Percentiles rank a stretch among this genome's conserved stretches.
Evolutionary conservation across 129 eudicot species (phyloP).

Genomic region (Kitagawia praeruptora): DNA sequence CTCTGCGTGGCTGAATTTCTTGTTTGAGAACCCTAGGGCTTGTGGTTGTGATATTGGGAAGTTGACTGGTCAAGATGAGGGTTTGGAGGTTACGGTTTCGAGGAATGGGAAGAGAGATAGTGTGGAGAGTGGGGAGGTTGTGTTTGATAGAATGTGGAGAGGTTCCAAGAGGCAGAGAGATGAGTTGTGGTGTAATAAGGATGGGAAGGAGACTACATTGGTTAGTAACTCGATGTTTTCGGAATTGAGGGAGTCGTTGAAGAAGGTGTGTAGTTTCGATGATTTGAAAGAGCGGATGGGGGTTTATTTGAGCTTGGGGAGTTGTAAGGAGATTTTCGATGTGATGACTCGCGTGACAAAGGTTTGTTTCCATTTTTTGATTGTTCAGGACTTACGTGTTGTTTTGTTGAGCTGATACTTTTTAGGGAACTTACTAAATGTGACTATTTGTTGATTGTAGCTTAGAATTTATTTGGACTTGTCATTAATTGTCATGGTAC

Average conservation of each 20-base stretch:
- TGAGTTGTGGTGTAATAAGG: conserved; percentile 27
- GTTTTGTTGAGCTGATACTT: not conserved
- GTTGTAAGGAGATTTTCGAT: conserved; percentile 57
- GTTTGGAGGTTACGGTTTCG: conserved; percentile 14
- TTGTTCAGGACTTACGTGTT: not conserved
- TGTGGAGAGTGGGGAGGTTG: conserved; percentile 35
- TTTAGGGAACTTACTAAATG: not conserved
- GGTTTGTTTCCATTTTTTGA: conserved; percentile 30
- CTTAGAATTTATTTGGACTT: not conserved
- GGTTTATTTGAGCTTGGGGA: conserved; percentile 50
- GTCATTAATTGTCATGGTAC: too few species aligned
- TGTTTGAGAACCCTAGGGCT: conserved; percentile 72
- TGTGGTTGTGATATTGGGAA: conserved; percentile 56
- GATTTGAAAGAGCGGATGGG: conserved; percentile 85
- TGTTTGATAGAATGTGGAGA: conserved; percentile 62
- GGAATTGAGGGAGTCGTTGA: conserved; percentile 43
- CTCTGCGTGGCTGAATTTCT: conserved; percentile 85
- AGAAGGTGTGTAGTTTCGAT: conserved; percentile 76
- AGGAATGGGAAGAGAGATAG: conserved; percentile 62
- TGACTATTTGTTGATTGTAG: not conserved
- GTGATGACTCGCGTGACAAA: conserved; percentile 69
- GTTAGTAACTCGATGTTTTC: conserved; percentile 30
- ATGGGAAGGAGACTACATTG: conserved; percentile 17
- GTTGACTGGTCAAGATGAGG: conserved; percentile 33
- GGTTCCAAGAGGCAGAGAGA: conserved; percentile 69